Evolutionary conservation across 257 asterid genomes (phyloP), one percentile per base, ranked within the genome.

Genomic region (Penstemon barbatus): DNA sequence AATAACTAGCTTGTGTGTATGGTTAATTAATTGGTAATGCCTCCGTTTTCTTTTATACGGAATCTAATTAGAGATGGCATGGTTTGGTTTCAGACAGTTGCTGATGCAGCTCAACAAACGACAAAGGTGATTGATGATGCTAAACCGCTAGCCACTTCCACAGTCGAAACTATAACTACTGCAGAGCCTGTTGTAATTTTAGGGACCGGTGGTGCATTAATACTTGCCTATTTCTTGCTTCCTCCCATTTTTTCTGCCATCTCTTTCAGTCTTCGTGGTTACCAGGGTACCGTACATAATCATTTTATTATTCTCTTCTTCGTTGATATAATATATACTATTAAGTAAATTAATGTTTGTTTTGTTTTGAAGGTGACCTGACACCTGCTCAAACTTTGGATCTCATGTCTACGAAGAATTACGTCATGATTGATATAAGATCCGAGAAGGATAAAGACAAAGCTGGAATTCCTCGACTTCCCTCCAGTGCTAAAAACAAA

Each of bases 381-480:
- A 79, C 91, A 83, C 96, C 97, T 62, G 96, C 96, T 68, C 95
- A 89, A 84, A 73, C 96, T 65, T 79, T 90, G 84, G 96, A 94
- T 80, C 68, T 83, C 66, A 84, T 91, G 87, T 87, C 85, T 36
- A 76, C 96, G 48, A 91, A 83, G 85, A 86, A 87, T 72, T 91
- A 91, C 74, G 38, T 87, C 43, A 71, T 94, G 96, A 82, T 91
- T 64, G 99, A 94, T 81, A 89, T 94, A 72, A 89, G 99, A 79
- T 79, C 97, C 46, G 97, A 87, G 79, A 91, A 89, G 83, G 99
- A 94, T 71, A 94, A 94, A 78, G 76, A 80, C 84, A 94, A 84
- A 78, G 78, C 88, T 42, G 97, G 99, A 15, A 70, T 89, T 66
- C 99, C 99, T 49, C 96, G 96, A 73, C 91, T 91, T 80, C 99